Evolutionary conservation across 2,329 filamentous ascomycete genomes (phyloP), one percentile per base, ranked within the genome.

Genomic region (Colletotrichum nymphaeae): DNA sequence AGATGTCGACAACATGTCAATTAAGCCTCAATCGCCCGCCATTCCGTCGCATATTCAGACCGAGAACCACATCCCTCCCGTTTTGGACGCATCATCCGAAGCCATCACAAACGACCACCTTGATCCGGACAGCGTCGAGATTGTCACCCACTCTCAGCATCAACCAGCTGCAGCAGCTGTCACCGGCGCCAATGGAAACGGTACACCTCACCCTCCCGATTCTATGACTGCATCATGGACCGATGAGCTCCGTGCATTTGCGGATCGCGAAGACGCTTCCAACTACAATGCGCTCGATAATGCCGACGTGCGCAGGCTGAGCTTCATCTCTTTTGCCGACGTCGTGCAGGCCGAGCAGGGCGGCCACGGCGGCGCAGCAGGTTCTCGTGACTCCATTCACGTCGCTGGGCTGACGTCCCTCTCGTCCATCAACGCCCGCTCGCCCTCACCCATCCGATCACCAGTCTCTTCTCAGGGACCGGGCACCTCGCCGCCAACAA

Each of bases 251-350:
- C 86, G 84, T 58, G 86, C 88, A 26, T 86, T 91, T 78, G 84
- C 87, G 6, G 86, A 87, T 69, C 78, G 79, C 74, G 82, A 91
- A 55, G 93, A 96, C 76, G 91, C 90, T 1, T 94, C 93, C 71
- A 94, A 91, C 80, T 96, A 96, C 81, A 94, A 93, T 37, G 91
- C 92, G 58, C 86, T 96, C 74, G 95, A 98, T 78, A 89, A 88
- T 52, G 88, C 90, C 59, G 95, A 98, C 78, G 90, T 97, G 22
- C 92, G 94, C 58, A 91, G 96, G 26, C 85, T 98, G 75, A 97
- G 94, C 81, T 98, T 98, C 84, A 97, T 98, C 80, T 98, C 95
- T 8, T 98, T 98, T 83, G 95, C 96, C 74, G 96, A 98, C 79
- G 95, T 98, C 11, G 95, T 98, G 53, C 95, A 97, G 80, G 90